A percentile compares a stretch with the other conserved stretches of the same genome.
phyloP scores from a whole-genome alignment of 2,329 filamentous ascomycete species.

The Penicillium sumatraense region DNA sequence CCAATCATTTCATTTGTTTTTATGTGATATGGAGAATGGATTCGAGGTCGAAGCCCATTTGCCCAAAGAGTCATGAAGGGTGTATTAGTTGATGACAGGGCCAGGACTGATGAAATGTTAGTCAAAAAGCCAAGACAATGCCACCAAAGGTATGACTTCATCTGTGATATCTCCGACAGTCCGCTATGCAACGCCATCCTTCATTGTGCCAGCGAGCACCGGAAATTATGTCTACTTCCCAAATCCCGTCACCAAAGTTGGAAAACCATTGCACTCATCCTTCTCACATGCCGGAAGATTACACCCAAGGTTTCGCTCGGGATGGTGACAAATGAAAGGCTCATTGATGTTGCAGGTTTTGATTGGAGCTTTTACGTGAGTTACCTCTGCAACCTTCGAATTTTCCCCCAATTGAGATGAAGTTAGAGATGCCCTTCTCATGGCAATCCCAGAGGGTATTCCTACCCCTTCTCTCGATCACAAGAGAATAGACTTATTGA shows the following conservation, averaged over 20 bases:
- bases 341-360: slow-evolving; percentile 26
- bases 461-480: no score
- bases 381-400: no score
- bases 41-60: slow-evolving; percentile 12
- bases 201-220: slow-evolving; percentile 18
- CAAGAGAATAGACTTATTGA: no score
- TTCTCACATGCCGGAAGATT: slow-evolving; percentile 32
- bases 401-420: no score
- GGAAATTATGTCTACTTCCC: slow-evolving; percentile 31
- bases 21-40: slow-evolving; percentile 23
- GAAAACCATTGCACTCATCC: slow-evolving; percentile 35
- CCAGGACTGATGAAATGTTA: background rate
- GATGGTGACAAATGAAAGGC: slow-evolving; percentile 22
- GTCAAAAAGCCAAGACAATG: slow-evolving; percentile 24
- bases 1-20: slow-evolving; percentile 25
- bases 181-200: slow-evolving; percentile 27
- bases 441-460: no score
- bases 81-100: slow-evolving; percentile 9
- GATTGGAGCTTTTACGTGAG: no score
- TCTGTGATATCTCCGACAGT: slow-evolving; percentile 15
- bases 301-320: slow-evolving; percentile 24
- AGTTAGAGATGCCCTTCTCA: no score
- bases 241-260: slow-evolving; percentile 26
- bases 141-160: slow-evolving; percentile 27
- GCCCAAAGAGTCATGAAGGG: slow-evolving; percentile 10